A percentile compares a stretch with the other conserved stretches of the same genome.
Conservation (phyloP, 176 grass and related monocot species). For the Zoysia japonica region DNA sequence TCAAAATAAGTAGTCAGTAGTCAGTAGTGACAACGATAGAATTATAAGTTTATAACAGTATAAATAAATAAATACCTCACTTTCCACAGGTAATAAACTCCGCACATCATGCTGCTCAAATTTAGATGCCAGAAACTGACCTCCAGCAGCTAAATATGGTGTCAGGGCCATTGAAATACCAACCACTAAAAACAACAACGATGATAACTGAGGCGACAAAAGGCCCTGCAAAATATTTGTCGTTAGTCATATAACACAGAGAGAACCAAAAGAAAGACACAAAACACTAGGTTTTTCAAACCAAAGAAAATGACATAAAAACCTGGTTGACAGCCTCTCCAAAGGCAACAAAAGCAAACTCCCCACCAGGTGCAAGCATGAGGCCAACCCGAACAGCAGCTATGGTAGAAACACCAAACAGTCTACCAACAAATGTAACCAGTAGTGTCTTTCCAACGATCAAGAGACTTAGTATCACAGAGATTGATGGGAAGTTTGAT, state of each 20-base stretch:
- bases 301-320: slow-evolving; percentile 29
- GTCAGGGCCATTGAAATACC: slow-evolving; percentile 98
- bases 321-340: slow-evolving; percentile 99
- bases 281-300: slow-evolving; percentile 21
- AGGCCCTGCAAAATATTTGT: slow-evolving; percentile 68
- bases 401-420: slow-evolving; percentile 96
- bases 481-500: slow-evolving; percentile 82
- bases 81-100: slow-evolving; percentile 94
- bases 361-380: slow-evolving; percentile 96
- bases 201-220: slow-evolving; percentile 81
- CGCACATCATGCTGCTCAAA: slow-evolving; percentile 98
- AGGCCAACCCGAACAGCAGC: slow-evolving; percentile 82
- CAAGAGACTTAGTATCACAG: slow-evolving; percentile 62
- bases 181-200: slow-evolving; percentile 92
- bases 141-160: slow-evolving; percentile 90
- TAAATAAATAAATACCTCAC: slow-evolving; percentile 81
- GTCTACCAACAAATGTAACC: slow-evolving; percentile 82
- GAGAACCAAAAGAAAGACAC: slow-evolving; percentile 24
- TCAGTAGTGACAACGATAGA: not conserved
- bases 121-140: slow-evolving; percentile 89
- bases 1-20: not conserved
- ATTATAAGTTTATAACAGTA: not conserved
- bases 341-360: slow-evolving; percentile 99
- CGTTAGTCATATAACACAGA: slow-evolving; percentile 16
- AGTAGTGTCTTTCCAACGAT: slow-evolving; percentile 85